Evolutionary conservation across 2,329 filamentous ascomycete genomes (phyloP).

Genomic region (Knoxdaviesia capensis): DNA sequence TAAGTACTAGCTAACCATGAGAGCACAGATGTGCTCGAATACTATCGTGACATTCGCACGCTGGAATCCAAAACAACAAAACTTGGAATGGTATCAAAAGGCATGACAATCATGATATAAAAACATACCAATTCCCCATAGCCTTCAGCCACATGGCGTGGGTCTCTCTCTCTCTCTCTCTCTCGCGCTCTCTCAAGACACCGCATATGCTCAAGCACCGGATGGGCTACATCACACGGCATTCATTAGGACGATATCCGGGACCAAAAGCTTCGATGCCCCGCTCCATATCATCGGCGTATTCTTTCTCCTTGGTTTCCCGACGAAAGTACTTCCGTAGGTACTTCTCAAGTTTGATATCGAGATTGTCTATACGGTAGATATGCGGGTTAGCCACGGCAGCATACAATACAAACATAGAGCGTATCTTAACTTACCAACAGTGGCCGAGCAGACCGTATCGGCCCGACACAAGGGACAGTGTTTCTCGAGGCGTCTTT

Average conservation of each 20-base stretch:
- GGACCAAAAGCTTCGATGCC: slow-evolving; percentile 53
- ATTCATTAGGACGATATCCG: slow-evolving; percentile 37
- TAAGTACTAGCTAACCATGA: no score
- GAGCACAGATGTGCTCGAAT: no score
- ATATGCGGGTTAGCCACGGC: background rate
- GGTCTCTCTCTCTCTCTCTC: no score
- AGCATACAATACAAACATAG: no score
- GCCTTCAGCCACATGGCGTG: no score
- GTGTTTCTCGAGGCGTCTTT: slow-evolving; percentile 42
- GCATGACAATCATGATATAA: no score
- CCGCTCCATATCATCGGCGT: slow-evolving; percentile 55
- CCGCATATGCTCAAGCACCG: no score
- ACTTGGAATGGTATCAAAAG: no score
- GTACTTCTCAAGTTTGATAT: slow-evolving; percentile 46
- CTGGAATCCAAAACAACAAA: no score
- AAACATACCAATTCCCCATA: no score
- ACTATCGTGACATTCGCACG: no score
- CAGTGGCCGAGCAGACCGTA: slow-evolving; percentile 50
- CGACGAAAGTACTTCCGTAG: slow-evolving; percentile 57
- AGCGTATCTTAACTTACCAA: slow-evolving; percentile 21
- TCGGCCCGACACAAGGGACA: slow-evolving; percentile 62
- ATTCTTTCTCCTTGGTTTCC: slow-evolving; percentile 46
- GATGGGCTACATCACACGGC: slow-evolving; percentile 32
- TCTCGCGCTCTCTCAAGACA: no score
- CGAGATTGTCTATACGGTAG: slow-evolving; percentile 37